Conservation (phyloP, 257 asterid species). For the Solanum etuberosum region DNA sequence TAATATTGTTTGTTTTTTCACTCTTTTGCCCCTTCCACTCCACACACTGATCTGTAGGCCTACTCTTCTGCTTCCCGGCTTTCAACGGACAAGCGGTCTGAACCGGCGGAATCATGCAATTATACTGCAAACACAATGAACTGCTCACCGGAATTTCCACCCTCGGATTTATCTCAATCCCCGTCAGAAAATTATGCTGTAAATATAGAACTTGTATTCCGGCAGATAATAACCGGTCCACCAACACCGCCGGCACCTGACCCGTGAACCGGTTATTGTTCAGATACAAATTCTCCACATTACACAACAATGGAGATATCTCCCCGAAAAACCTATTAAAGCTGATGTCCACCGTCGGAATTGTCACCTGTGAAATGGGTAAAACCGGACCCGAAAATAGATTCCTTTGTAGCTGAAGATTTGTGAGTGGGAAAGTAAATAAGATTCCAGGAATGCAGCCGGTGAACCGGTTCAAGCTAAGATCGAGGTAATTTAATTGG, state of each 20-base stretch:
- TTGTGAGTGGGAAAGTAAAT: slow-evolving; percentile 49
- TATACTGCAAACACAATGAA: slow-evolving; percentile 86
- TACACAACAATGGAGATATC: slow-evolving; percentile 60
- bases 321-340: slow-evolving; percentile 67
- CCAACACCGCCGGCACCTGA: slow-evolving; percentile 57
- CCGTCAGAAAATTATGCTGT: slow-evolving; percentile 85
- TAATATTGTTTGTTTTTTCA: slow-evolving; percentile 2
- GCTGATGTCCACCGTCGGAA: slow-evolving; percentile 77
- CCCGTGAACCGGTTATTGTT: slow-evolving; percentile 92
- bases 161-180: slow-evolving; percentile 71
- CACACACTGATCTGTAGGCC: slow-evolving; percentile 77
- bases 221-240: slow-evolving; percentile 60
- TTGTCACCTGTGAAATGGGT: slow-evolving; percentile 44
- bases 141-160: slow-evolving; percentile 66
- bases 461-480: slow-evolving; percentile 69
- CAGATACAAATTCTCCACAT: slow-evolving; percentile 65
- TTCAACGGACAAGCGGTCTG: slow-evolving; percentile 76
- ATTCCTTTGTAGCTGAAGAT: slow-evolving; percentile 71
- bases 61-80: slow-evolving; percentile 74
- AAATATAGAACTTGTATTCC: slow-evolving; percentile 46
- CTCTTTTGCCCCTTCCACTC: slow-evolving; percentile 56
- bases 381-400: slow-evolving; percentile 48
- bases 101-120: slow-evolving; percentile 83
- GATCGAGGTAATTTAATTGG: slow-evolving; percentile 56
- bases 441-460: slow-evolving; percentile 54